Evolutionary conservation across 129 eudicot genomes (phyloP), one percentile per base, ranked within the genome.

Genomic region (Oenanthe sinensis): DNA sequence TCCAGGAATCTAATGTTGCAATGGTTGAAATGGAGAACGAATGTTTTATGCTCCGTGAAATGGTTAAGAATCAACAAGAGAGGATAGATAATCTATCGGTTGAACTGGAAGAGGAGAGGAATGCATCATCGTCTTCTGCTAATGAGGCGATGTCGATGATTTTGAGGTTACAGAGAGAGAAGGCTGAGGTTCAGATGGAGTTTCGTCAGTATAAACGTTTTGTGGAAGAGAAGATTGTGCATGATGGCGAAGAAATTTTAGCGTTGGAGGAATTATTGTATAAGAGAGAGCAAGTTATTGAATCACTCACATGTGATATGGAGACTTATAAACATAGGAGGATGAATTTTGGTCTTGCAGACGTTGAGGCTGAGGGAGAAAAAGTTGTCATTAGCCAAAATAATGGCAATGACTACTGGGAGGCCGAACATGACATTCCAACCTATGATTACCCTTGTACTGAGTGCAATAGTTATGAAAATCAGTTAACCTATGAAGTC

Each of bases 81-180:
- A 90, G 89, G 2, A 88, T 94, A 44, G 87, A 87, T 78, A 92
- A 91, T 44, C 85, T 94, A 26, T 81, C 80, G 42, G 13, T 72
- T 20, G 98, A 94, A 71, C 67, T 94, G 80, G 98, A 94, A 20
- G 97, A 94, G 82, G 98, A 91, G 78, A 82, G 98, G 47, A 88
- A 94, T 67, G 98, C 98, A 0, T 84, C 98, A 2, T 85, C 97
- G 0, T 91, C 98, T 0, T 92, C 97, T 82, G 95, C 97, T 4
- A 92, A 86, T 71, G 97, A 92, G 78, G 91, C 97, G 39, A 94
- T 94, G 98, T 94, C 98, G 0, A 94, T 94, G 98, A 94, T 94
- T 49, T 82, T 94, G 86, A 94, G 93, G 85, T 82, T 94, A 65
- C 98, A 94, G 81, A 87, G 92, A 46, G 98, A 94, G 82, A 94